Evolutionary conservation across 148 eudicot species (phyloP), one percentile per base, ranked within the genome.

Genomic region (Rhododendron kiyosumense): DNA sequence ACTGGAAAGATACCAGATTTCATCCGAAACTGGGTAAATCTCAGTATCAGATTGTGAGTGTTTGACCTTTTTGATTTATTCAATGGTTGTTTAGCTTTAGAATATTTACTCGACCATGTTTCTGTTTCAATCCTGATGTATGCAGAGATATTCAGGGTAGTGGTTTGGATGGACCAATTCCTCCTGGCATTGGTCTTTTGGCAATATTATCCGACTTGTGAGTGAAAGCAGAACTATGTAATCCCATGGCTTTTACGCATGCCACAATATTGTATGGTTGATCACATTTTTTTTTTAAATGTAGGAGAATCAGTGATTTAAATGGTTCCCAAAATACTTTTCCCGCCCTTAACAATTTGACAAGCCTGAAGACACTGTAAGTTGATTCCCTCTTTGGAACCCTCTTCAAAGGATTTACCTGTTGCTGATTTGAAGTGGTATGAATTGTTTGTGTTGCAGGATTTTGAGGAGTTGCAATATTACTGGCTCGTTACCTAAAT

Each of bases 221-320:
- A 89, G 92, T 89, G 51, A 20, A 57, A 57, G 65, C 5, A 57
- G 49, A 74, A 26, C n/a, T 24, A n/a, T 26, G n/a, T 67, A 13
- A 45, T 67, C 38, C n/a, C 59, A 41, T 43, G n/a, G 24, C 11
- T 51, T 43, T 14, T 48, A 34, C 7, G 17, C 34, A 38, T n/a
- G 9, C 11, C 32, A 45, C 15, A n/a, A 5, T 24, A 4, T 41
- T n/a, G 41, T 38, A 78, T 61, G 45, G 24, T 13, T 75, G 10
- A 36, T 45, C 45, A 30, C 61, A 36, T 7, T 36, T 3, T n/a
- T 43, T 1, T 15, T 61, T 81, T 12, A 49, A 48, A 48, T 75
- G 79, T 87, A 90, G 92, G 89, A 89, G 90, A 85, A 87, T 90
- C 49, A 89, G 90, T 63, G 92, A 89, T 63, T 81, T 89, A 79